Conservation (phyloP, 768 basidiomycete genomes). For the Psilocybe sp. region DNA sequence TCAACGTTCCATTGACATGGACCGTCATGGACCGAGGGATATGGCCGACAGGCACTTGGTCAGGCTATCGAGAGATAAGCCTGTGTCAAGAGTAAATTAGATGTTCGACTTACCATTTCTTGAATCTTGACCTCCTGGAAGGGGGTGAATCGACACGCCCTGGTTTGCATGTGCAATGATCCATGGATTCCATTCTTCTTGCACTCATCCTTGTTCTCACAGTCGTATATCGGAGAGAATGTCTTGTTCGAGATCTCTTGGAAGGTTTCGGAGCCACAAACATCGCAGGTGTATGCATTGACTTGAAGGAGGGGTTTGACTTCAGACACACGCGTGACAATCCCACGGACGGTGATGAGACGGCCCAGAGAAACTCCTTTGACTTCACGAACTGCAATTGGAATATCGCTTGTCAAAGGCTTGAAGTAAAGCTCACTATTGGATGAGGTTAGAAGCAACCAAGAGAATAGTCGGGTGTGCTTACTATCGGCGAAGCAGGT, state of each 20-base stretch:
- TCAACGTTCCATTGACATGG: slow-evolving; percentile 89
- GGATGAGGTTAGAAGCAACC: slow-evolving; percentile 12
- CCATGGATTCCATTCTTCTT: slow-evolving; percentile 84
- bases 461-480: slow-evolving; percentile 30
- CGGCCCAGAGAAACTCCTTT: slow-evolving; percentile 84
- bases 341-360: slow-evolving; percentile 94
- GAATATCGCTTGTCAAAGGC: slow-evolving; percentile 71
- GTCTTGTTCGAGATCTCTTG: slow-evolving; percentile 93
- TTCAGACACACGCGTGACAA: slow-evolving; percentile 97
- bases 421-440: slow-evolving; percentile 91
- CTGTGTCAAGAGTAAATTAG: slow-evolving; percentile 1
- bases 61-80: slow-evolving; percentile 55
- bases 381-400: slow-evolving; percentile 90
- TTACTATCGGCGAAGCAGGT: slow-evolving; percentile 92
- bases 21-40: slow-evolving; percentile 98
- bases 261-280: slow-evolving; percentile 97
- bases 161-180: slow-evolving; percentile 95
- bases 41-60: slow-evolving; percentile 99
- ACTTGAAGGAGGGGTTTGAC: slow-evolving; percentile 97
- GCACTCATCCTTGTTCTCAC: slow-evolving; percentile 84
- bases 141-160: slow-evolving; percentile 94
- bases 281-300: slow-evolving; percentile 97
- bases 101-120: slow-evolving; percentile 72
- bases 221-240: slow-evolving; percentile 86
- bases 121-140: slow-evolving; percentile 99